Conservation (phyloP, 768 basidiomycete genomes). For the Mycena albidolilacea region DNA sequence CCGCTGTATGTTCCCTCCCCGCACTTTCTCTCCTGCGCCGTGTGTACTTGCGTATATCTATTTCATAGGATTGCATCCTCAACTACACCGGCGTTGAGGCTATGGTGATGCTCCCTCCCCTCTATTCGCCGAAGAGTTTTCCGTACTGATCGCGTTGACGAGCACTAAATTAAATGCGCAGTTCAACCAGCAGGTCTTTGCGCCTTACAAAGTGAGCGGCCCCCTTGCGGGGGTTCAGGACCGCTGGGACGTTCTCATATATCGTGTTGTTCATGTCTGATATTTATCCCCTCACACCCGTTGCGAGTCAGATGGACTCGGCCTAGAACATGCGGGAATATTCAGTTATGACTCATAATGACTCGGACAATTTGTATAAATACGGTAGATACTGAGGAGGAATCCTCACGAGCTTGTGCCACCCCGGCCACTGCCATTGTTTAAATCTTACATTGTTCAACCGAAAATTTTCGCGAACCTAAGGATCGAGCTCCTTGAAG, state of each 20-base stretch:
- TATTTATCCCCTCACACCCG: neutral
- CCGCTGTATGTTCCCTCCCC: conserved; percentile 58
- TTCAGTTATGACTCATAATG: no score
- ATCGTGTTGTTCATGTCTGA: neutral
- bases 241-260: conserved; percentile 61
- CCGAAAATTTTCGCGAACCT: no score
- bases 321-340: no score
- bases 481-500: no score
- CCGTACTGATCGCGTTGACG: conserved; percentile 52
- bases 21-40: neutral
- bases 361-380: no score
- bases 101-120: conserved; percentile 56
- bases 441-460: no score
- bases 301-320: neutral
- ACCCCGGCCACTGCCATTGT: no score
- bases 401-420: no score
- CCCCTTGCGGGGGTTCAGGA: conserved; percentile 68
- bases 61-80: conserved; percentile 64
- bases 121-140: neutral
- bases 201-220: conserved; percentile 66
- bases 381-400: no score
- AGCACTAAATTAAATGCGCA: conserved; percentile 60
- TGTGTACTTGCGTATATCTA: neutral
- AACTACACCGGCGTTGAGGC: conserved; percentile 72
- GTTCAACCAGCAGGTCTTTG: conserved; percentile 61